phyloP scores from a whole-genome alignment of 768 basidiomycete genomes.

The Mycena pura region DNA sequence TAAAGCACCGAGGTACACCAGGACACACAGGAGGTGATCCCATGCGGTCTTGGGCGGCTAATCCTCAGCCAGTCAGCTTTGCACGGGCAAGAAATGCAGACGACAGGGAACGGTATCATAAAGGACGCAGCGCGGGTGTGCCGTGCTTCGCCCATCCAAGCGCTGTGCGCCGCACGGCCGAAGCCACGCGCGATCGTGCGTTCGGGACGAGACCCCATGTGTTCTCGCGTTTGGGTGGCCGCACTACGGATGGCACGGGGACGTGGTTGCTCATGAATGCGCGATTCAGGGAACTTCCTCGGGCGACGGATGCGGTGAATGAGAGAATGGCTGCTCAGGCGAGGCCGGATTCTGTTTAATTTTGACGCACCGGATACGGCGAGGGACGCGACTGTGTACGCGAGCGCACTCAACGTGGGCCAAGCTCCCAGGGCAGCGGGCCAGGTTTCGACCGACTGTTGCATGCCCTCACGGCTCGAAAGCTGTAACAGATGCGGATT shows the following conservation, averaged over 20 bases:
- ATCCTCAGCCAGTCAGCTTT: conserved; percentile 56
- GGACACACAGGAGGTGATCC: conserved; percentile 52
- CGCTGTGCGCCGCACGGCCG: conserved; percentile 60
- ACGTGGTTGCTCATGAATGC: conserved; percentile 26
- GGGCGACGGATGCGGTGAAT: conserved; percentile 34
- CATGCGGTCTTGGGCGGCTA: conserved; percentile 57
- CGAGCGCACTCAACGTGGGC: conserved; percentile 65
- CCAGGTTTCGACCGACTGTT: conserved; percentile 76
- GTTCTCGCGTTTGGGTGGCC: conserved; percentile 52
- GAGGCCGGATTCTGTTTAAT: conserved; percentile 46
- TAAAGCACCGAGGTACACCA: conserved; percentile 1
- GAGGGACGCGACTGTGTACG: conserved; percentile 75
- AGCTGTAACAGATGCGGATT: conserved; percentile 49
- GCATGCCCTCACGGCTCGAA: conserved; percentile 76
- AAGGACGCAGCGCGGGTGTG: conserved; percentile 42
- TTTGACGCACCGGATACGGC: conserved; percentile 68
- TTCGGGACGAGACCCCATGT: conserved; percentile 41
- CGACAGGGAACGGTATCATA: conserved; percentile 57
- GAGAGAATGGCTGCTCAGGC: conserved; percentile 50
- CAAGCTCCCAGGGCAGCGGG: conserved; percentile 76
- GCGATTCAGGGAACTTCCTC: conserved; percentile 30
- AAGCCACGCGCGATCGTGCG: conserved; percentile 59
- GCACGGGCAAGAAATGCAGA: neutral
- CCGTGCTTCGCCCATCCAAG: conserved; percentile 73
- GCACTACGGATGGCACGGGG: conserved; percentile 44